These are phyloP conservation scores for Tetrahymena elliotti DNA, from an alignment of 73 alveolate species.

Conservation along the genomic window DNA sequence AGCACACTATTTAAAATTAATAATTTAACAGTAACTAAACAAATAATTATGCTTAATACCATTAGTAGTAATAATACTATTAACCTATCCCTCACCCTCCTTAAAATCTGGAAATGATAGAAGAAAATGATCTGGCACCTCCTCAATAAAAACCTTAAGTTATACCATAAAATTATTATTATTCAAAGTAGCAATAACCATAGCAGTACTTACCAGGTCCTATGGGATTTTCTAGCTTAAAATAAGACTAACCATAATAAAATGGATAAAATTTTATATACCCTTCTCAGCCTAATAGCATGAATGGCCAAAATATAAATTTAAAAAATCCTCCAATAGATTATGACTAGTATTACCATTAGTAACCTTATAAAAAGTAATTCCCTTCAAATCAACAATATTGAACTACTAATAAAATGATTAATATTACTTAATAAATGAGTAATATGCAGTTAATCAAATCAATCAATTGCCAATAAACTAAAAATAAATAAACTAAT, in stretches of 20 bases:
- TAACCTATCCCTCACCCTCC: neutral
- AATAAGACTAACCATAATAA: neutral
- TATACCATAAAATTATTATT: neutral
- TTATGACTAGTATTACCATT: neutral
- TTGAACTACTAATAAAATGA: neutral
- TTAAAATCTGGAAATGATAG: neutral
- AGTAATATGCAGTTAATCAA: neutral
- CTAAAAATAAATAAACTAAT: neutral
- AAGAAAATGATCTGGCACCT: neutral
- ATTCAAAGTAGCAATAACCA: neutral
- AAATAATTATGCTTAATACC: neutral
- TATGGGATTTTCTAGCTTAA: neutral
- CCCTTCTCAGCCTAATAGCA: neutral
- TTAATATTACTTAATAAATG: neutral
- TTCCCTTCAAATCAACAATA: neutral
- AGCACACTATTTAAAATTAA: neutral
- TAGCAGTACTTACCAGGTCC: neutral
- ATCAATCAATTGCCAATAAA: too few relatives aligned
- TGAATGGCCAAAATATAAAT: neutral
- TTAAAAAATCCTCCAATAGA: neutral
- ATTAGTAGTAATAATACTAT: neutral
- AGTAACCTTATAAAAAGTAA: neutral
- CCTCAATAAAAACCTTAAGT: neutral
- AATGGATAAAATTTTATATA: neutral
- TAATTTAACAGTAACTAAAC: neutral